Evolutionary conservation across 371 early-diverging fungal genomes (phyloP).

Genomic region (Mucor racemosus): DNA sequence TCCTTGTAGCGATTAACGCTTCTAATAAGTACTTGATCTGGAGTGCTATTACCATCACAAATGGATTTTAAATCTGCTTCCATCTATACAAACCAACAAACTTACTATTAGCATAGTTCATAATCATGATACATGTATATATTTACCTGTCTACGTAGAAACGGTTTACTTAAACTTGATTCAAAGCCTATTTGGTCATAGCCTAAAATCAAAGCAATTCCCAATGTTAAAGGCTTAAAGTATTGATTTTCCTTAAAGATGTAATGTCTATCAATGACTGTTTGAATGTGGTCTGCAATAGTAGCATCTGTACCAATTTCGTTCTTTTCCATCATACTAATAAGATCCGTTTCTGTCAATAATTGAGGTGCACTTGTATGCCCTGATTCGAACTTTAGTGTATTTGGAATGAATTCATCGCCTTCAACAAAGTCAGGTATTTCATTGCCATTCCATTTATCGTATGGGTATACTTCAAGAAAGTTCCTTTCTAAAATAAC

Average conservation of each 20-base stretch:
- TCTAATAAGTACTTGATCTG: constrained; percentile 64
- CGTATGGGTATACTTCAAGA: constrained; percentile 95
- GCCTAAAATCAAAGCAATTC: constrained; percentile 91
- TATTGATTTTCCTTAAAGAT: constrained; percentile 69
- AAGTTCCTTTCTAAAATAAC: constrained; percentile 88
- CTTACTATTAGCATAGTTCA: background rate
- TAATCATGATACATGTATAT: background rate
- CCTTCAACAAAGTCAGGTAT: constrained; percentile 79
- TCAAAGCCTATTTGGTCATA: constrained; percentile 90
- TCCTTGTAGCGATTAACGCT: constrained; percentile 64
- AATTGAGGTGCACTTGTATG: constrained; percentile 82
- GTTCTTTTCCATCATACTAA: constrained; percentile 96
- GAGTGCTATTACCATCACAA: constrained; percentile 63
- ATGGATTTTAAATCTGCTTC: constrained; percentile 75
- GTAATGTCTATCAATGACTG: constrained; percentile 92
- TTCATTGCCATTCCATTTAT: constrained; percentile 83
- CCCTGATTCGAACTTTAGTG: constrained; percentile 70
- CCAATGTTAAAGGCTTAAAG: constrained; percentile 89
- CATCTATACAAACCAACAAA: constrained; percentile 45
- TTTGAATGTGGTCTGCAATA: constrained; percentile 99
- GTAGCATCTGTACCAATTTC: constrained; percentile 99
- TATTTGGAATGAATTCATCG: constrained; percentile 75
- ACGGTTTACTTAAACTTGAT: constrained; percentile 84
- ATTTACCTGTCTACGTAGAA: constrained; percentile 75
- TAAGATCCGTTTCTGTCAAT: constrained; percentile 95